A percentile compares a stretch with the other conserved stretches of the same genome.
Evolutionary conservation across 305 asterid genomes (phyloP).

Genomic region (Fraxinus floribunda): DNA sequence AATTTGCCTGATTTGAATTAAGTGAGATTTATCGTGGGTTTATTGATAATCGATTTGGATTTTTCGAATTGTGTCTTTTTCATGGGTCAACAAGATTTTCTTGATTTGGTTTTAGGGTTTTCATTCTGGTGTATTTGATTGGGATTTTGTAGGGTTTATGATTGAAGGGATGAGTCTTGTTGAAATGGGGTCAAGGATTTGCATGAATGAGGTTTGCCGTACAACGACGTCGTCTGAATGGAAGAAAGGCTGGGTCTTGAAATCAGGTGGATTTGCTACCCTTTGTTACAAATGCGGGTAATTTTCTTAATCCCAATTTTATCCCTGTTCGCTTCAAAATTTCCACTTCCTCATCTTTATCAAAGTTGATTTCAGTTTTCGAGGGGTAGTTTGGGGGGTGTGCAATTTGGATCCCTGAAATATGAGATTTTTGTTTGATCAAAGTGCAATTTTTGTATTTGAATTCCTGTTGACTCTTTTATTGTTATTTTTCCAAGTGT

Average conservation of each 20-base stretch:
- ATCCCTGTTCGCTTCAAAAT: neutral
- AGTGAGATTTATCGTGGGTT: neutral
- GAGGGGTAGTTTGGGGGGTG: slow-evolving; percentile 39
- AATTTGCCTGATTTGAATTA: neutral
- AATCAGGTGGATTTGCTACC: slow-evolving; percentile 87
- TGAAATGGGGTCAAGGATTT: slow-evolving; percentile 68
- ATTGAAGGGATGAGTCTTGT: slow-evolving; percentile 30
- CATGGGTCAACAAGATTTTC: slow-evolving; percentile 31
- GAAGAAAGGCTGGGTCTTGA: slow-evolving; percentile 92
- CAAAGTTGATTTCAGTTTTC: slow-evolving; percentile 8
- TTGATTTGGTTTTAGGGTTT: slow-evolving; percentile 39
- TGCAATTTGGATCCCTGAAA: slow-evolving; percentile 38
- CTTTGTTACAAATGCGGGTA: slow-evolving; percentile 94
- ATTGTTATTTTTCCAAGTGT: neutral
- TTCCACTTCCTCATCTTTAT: neutral
- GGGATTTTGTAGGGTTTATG: slow-evolving; percentile 34
- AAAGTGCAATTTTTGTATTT: neutral
- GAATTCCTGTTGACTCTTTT: neutral
- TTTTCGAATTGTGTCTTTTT: neutral
- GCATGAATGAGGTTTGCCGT: slow-evolving; percentile 84
- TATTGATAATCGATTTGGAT: neutral
- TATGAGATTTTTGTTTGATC: neutral
- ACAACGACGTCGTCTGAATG: slow-evolving; percentile 72
- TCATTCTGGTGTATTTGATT: slow-evolving; percentile 25
- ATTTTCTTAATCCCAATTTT: slow-evolving; percentile 34